Base-by-base conservation (phyloP, 2,329 filamentous ascomycete species). In the Penicillium sp. region DNA sequence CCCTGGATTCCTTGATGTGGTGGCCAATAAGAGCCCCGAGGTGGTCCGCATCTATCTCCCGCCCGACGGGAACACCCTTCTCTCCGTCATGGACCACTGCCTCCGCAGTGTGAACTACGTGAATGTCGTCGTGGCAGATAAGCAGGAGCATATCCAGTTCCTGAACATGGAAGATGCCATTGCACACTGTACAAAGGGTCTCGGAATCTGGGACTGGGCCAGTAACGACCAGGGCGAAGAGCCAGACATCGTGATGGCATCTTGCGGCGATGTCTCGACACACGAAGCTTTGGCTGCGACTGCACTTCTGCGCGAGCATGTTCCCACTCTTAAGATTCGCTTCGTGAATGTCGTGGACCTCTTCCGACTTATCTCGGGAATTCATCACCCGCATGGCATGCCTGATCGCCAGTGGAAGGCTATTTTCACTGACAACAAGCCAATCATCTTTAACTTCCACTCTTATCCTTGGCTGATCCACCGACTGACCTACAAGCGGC, bases 371-470 rank as follows among this genome's bases (percentile, higher is more conserved):
- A 90, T 91, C 65, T 84, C 86, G 57, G 80, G 85, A 55, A 77
- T 74, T 21, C 85, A 91, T 66, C 90, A 93, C 70, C 86, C 89
- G 0, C 90, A 93, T 74, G 90, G 89, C 41, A 80, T 92, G 56
- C 82, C 79, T 0, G 85, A 90, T 64, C 62, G 66, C 19, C 86
- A 91, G 69, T 93, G 87, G 84, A 75, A 74, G 14, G 79, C 87
- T 39, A 77, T 91, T 62, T 93, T 93, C 80, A 92, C 89, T 1
- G 79, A 81, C 16, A 79, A 91, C 77, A 86, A 82, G 63, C 90
- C 89, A 22, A 79, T 91, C 70, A 86, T 92, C 69, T 92, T 93
- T 80, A 92, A 91, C 78, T 93, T 92, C 84, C 90, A 93, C 78
- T 88, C 85, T 31, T 92, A 93, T 76, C 89, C 90, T 9, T 92